Conservation (phyloP, 352 stramenopile species). For the Pythium dissimile region DNA sequence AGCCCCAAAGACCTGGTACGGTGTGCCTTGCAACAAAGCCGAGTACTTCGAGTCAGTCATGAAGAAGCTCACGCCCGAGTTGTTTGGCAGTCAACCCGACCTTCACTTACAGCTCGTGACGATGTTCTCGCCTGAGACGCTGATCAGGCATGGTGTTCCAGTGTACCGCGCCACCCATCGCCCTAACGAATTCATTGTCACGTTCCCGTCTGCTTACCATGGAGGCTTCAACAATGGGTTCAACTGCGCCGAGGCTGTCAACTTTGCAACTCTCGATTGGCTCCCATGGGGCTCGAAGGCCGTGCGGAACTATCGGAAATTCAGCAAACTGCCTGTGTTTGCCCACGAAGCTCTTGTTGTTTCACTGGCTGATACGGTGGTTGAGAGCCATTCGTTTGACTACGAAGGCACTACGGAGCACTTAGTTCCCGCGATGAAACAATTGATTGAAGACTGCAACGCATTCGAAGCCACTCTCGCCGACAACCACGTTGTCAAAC, state of each 20-base stretch:
- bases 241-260: constrained; percentile 90
- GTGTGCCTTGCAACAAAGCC: constrained; percentile 90
- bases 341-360: constrained; percentile 81
- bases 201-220: constrained; percentile 98
- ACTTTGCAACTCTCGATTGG: constrained; percentile 90
- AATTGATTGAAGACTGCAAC: constrained; percentile 52
- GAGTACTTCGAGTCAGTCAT: constrained; percentile 90
- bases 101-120: constrained; percentile 92
- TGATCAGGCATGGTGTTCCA: constrained; percentile 84
- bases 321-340: constrained; percentile 81
- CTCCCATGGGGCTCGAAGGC: constrained; percentile 76
- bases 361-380: constrained; percentile 66
- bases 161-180: constrained; percentile 95
- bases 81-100: constrained; percentile 95
- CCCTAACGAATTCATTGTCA: constrained; percentile 98
- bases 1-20: constrained; percentile 98
- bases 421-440: constrained; percentile 61
- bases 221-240: constrained; percentile 97
- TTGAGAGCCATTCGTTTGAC: constrained; percentile 56
- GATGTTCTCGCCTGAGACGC: constrained; percentile 73
- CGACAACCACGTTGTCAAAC: constrained; percentile 28
- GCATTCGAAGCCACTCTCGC: constrained; percentile 45
- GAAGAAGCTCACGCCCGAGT: constrained; percentile 90
- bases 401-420: constrained; percentile 37
- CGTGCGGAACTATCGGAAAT: constrained; percentile 71